Evolutionary conservation across 208 protist species (phyloP), one percentile per base, ranked within the genome.

Genomic region (Trypanosoma cruzi): DNA sequence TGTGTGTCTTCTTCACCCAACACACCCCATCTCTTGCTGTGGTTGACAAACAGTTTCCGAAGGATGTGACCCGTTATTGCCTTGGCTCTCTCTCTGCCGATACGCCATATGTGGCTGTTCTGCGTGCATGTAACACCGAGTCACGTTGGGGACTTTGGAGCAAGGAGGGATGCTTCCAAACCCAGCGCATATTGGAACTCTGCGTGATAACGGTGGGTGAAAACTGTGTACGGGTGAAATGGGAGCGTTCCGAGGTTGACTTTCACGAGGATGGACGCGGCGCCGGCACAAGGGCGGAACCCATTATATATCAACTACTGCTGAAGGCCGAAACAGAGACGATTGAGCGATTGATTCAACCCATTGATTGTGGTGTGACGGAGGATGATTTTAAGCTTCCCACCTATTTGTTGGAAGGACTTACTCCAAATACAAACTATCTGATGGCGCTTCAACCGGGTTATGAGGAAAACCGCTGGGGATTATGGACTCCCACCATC

Each of bases 81-180:
- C 64, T 95, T 48, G 63, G 57, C 28, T 77, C 73, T 6, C 79
- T 97, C 8, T 64, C 48, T 22, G 66, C 88, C 0, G 86, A 92
- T 70, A 92, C 87, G 28, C 71, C 86, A 2, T 95, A 96, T 68
- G 85, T 93, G 29, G 81, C 87, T 16, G 85, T 97, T 58, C 78
- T 95, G 20, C 86, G 93, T 22, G 76, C 90, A 13, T 93, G 87
- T 60, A 80, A 88, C 62, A 85, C 79, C 55, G 80, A 77, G 11
- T 78, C 75, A 5, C 82, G 90, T 36, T 97, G 90, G 88, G 93
- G 93, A 53, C 74, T 91, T 56, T 97, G 93, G 91, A 93, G 87
- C 64, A 84, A 82, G 49, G 93, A 97, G 68, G 73, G 65, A 18
- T 52, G 59, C 34, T 92, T 96, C 75, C 72, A 75, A 67, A 97